These are phyloP conservation scores for Biscogniauxia sp. DNA, from an alignment of 2,329 filamentous ascomycete species.

Conservation along the genomic window DNA sequence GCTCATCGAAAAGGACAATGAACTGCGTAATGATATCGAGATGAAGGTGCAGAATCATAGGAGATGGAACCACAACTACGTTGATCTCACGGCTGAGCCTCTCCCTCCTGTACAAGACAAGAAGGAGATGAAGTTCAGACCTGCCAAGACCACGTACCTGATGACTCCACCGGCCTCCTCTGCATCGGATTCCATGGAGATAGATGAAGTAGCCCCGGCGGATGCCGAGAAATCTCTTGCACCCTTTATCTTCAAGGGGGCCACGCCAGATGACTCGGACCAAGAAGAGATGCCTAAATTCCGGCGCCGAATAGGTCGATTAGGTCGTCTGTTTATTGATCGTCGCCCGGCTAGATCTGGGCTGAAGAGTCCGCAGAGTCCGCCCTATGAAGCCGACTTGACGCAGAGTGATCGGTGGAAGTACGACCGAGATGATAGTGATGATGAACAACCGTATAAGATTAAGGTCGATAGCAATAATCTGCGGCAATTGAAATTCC, in stretches of 20 bases:
- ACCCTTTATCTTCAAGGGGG: slow-evolving; percentile 47
- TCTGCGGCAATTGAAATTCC: slow-evolving; percentile 57
- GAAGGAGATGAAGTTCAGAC: slow-evolving; percentile 63
- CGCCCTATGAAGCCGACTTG: slow-evolving; percentile 29
- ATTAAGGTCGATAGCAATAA: slow-evolving; percentile 75
- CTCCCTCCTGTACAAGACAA: slow-evolving; percentile 74
- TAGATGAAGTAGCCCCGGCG: slow-evolving; percentile 43
- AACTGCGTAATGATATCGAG: slow-evolving; percentile 79
- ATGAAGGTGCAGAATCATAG: slow-evolving; percentile 84
- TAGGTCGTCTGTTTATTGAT: slow-evolving; percentile 86
- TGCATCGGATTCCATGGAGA: slow-evolving; percentile 55
- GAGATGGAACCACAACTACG: slow-evolving; percentile 86
- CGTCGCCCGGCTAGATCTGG: slow-evolving; percentile 61
- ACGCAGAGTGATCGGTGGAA: slow-evolving; percentile 70
- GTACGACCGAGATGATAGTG: slow-evolving; percentile 76
- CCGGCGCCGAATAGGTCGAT: slow-evolving; percentile 78
- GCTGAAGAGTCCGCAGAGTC: slow-evolving; percentile 27
- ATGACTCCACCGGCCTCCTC: slow-evolving; percentile 62
- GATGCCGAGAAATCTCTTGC: slow-evolving; percentile 30
- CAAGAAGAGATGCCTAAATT: slow-evolving; percentile 60
- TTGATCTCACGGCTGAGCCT: slow-evolving; percentile 83
- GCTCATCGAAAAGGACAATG: slow-evolving; percentile 75
- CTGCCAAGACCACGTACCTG: slow-evolving; percentile 68
- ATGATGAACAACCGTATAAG: slow-evolving; percentile 72
- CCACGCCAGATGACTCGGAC: slow-evolving; percentile 38